Conservation (phyloP, 208 protist genomes). For the Leishmania mexicana region DNA sequence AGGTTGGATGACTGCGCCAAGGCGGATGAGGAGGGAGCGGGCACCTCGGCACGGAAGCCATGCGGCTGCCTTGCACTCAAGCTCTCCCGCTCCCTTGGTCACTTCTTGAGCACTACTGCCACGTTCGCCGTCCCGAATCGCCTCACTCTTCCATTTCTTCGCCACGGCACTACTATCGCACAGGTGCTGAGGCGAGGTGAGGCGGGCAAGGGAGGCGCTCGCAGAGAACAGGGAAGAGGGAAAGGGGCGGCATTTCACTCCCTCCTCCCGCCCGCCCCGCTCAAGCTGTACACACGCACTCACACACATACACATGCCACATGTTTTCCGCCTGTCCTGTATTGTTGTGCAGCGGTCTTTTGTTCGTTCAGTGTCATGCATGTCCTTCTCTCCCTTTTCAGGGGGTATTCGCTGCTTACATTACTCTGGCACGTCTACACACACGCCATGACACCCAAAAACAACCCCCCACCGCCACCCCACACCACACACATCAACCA, state of each 20-base stretch:
- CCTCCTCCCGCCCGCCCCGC: neutral
- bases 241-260: neutral
- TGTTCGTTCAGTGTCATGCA: neutral
- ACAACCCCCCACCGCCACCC: too few species aligned
- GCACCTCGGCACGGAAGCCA: neutral
- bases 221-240: neutral
- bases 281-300: neutral
- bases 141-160: neutral
- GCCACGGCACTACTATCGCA: neutral
- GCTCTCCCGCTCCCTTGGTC: neutral
- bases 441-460: neutral
- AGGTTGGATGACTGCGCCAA: neutral
- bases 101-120: neutral
- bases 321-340: too few species aligned
- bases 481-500: too few species aligned
- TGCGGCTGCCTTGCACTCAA: neutral
- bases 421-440: neutral
- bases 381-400: neutral
- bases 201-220: neutral
- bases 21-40: neutral
- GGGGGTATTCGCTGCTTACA: too few species aligned
- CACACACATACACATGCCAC: neutral
- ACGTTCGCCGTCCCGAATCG: neutral
- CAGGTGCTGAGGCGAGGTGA: neutral
- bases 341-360: too few species aligned